phyloP scores from a whole-genome alignment of 768 basidiomycete genomes.

The Trametes villosa region DNA sequence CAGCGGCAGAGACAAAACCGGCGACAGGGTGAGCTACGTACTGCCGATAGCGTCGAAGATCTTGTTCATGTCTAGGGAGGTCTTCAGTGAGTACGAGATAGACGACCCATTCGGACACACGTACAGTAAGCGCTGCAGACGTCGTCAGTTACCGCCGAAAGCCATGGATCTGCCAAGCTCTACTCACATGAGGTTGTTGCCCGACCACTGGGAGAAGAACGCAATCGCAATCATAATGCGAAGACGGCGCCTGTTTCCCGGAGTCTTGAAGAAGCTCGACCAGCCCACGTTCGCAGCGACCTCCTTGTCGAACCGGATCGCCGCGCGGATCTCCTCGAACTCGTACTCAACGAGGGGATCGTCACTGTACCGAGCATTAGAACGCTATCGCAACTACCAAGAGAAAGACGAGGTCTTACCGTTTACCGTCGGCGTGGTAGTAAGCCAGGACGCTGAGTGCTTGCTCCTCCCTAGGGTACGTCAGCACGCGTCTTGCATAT shows the following conservation, averaged over 20 bases:
- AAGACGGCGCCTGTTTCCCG: constrained; percentile 58
- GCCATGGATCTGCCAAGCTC: background rate
- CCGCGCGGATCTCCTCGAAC: constrained; percentile 67
- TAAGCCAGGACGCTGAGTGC: constrained; percentile 43
- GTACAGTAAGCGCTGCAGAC: constrained; percentile 35
- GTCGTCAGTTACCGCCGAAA: background rate
- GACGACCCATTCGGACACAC: constrained; percentile 3
- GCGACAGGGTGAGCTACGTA: constrained; percentile 20
- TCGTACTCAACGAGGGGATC: constrained; percentile 65
- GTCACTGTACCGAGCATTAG: constrained; percentile 24
- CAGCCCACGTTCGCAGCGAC: constrained; percentile 49
- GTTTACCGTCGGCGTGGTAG: constrained; percentile 46
- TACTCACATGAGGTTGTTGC: constrained; percentile 29
- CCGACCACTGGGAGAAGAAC: constrained; percentile 57
- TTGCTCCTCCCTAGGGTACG: constrained; percentile 33
- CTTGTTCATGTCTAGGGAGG: constrained; percentile 49
- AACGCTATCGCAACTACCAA: background rate
- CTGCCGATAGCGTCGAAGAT: constrained; percentile 57
- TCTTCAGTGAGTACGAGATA: background rate
- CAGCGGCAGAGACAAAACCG: background rate
- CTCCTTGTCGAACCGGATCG: constrained; percentile 35
- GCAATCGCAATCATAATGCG: constrained; percentile 61
- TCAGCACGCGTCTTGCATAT: background rate
- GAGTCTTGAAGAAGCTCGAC: constrained; percentile 51
- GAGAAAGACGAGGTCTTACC: constrained; percentile 7